Evolutionary conservation across 176 grass and related monocot genomes (phyloP), one percentile per base, ranked within the genome.

Genomic region (Avena sativa): DNA sequence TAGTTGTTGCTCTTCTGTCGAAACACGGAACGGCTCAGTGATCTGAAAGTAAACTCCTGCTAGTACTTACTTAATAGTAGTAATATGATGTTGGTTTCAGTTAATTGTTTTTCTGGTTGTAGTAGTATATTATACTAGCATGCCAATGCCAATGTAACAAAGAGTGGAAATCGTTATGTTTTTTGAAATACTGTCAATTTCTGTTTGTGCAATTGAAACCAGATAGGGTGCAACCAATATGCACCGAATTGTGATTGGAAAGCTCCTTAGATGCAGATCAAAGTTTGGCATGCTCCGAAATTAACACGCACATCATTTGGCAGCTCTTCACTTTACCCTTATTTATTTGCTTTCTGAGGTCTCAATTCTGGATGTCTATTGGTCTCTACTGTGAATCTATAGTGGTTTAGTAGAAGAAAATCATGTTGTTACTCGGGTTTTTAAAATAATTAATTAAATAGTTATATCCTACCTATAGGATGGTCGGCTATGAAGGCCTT

Each of bases 401-500:
- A 57, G 23, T 57, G 13, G 16, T 59, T 10, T 73, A 75, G 50
- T 74, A 43, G 4, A 11, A 28, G 32, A 55, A 32, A 13, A 34
- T 40, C 0, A 4, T 68, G n/a, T 28, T 0, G 8, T 11, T 81
- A 26, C 62, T 36, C 76, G 49, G 9, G 9, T 47, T 14, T 63
- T 91, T 85, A 13, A 74, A 76, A 83, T 19, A 12, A 11, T 19
- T 55, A 20, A 36, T 36, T 48, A 14, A 83, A 34, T 32, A 65
- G 51, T 63, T 86, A 20, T 83, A 65, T 84, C 12, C 40, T 78
- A 9, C 86, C 12, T 79, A 28, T 48, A 99, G 97, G 87, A 79
- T 99, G 79, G 59, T 97, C 19, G 91, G 94, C 19, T 99, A 99
- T 64, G 97, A 99, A 91, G 97, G 97, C 43, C 94, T 99, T 83